Percentiles rank a stretch among this genome's conserved stretches.
Evolutionary conservation across 1,284 basidiomycete species (phyloP).

Genomic region (Ganoderma sinense): DNA sequence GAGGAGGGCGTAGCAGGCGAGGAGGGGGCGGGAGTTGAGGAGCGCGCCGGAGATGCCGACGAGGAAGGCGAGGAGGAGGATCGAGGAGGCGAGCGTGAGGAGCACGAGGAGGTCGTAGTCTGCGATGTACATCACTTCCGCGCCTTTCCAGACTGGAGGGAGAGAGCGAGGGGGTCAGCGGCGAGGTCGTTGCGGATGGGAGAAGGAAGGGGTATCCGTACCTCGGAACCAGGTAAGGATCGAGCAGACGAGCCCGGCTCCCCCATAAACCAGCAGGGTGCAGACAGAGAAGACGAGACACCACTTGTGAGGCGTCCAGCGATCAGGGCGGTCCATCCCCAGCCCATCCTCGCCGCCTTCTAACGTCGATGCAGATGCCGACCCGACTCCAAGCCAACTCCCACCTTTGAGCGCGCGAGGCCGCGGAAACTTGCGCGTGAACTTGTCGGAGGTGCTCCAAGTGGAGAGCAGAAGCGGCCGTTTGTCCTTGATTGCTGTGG

Average conservation of each 20-base stretch:
- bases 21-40: conserved; percentile 77
- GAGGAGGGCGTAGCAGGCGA: conserved; percentile 75
- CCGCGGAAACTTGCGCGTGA: conserved; percentile 62
- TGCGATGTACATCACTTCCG: conserved; percentile 61
- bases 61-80: conserved; percentile 69
- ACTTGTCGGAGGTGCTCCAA: conserved; percentile 48
- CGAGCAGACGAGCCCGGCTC: conserved; percentile 52
- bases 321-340: conserved; percentile 45
- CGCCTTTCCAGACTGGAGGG: conserved; percentile 53
- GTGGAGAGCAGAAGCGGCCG: conserved; percentile 32
- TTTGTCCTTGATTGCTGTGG: conserved; percentile 25
- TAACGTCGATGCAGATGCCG: conserved; percentile 23
- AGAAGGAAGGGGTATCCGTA: conserved; percentile 38
- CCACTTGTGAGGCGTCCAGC: conserved; percentile 68
- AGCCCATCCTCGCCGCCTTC: conserved; percentile 48
- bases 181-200: not conserved
- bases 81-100: conserved; percentile 63
- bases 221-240: conserved; percentile 67
- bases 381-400: conserved; percentile 10
- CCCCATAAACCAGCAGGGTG: conserved; percentile 58
- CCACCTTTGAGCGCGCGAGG: conserved; percentile 47
- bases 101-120: conserved; percentile 67
- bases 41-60: conserved; percentile 74
- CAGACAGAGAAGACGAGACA: conserved; percentile 58
- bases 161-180: not conserved